A percentile compares a stretch with the other conserved stretches of the same genome.
Evolutionary conservation across 2,329 filamentous ascomycete genomes (phyloP).

Genomic region (Pseudocercospora musae): DNA sequence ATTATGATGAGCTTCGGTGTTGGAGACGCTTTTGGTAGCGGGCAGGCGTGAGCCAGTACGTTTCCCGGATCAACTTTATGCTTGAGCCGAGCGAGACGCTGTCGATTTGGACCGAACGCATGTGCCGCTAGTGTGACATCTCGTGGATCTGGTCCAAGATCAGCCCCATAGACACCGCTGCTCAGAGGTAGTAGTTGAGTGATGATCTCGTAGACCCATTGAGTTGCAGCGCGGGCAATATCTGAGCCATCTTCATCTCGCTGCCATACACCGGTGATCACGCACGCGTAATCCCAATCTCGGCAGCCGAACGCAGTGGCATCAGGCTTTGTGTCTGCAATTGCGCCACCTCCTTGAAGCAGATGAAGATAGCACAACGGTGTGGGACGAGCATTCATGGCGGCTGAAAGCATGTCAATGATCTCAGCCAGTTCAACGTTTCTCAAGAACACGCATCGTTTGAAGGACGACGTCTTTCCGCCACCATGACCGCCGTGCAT

Average conservation of each 20-base stretch:
- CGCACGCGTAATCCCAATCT: conserved; percentile 63
- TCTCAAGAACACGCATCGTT: conserved; percentile 61
- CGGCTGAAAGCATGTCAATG: conserved; percentile 40
- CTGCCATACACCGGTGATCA: conserved; percentile 61
- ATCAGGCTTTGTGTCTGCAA: conserved; percentile 44
- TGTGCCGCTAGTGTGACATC: conserved; percentile 50
- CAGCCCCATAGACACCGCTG: conserved; percentile 56
- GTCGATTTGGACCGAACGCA: conserved; percentile 57
- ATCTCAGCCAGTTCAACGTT: conserved; percentile 41
- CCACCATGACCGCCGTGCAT: conserved; percentile 59
- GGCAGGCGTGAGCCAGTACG: conserved; percentile 49
- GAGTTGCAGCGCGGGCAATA: conserved; percentile 38
- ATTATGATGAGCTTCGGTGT: conserved; percentile 53
- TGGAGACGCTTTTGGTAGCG: conserved; percentile 43
- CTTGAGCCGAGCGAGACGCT: conserved; percentile 54
- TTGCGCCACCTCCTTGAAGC: conserved; percentile 56
- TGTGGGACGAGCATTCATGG: conserved; percentile 50
- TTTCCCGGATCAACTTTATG: conserved; percentile 44
- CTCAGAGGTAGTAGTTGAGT: conserved; percentile 49
- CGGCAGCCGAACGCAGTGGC: conserved; percentile 61
- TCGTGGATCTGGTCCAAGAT: conserved; percentile 61
- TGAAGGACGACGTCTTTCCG: conserved; percentile 62
- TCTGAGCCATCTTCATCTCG: conserved; percentile 51
- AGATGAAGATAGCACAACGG: conserved; percentile 61
- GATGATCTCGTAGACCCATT: conserved; percentile 58